Evolutionary conservation across 129 eudicot genomes (phyloP).

Genomic region (Saussurea involucrata): DNA sequence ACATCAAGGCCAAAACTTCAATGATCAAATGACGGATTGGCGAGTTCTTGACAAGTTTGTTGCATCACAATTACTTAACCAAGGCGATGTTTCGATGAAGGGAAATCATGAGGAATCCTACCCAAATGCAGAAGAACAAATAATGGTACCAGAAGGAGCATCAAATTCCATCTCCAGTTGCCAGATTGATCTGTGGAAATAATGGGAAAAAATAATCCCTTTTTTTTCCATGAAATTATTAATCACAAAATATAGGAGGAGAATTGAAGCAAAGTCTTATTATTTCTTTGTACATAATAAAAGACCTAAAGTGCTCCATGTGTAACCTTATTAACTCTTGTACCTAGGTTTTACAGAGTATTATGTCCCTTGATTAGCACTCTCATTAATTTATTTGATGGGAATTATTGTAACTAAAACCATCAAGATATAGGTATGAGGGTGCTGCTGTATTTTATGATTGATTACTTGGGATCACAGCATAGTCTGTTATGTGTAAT

Average conservation of each 20-base stretch:
- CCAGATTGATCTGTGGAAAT: constrained; percentile 62
- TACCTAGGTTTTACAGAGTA: constrained; percentile 1
- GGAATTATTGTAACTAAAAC: constrained; percentile 7
- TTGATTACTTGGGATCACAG: constrained; percentile 24
- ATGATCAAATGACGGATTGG: constrained; percentile 67
- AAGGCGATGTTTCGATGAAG: constrained; percentile 42
- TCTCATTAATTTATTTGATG: constrained; percentile 1
- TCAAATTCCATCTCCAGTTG: constrained; percentile 53
- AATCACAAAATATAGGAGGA: not conserved
- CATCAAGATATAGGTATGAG: not conserved
- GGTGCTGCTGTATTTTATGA: constrained; percentile 15
- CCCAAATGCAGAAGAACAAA: constrained; percentile 18
- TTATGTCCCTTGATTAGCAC: constrained; percentile 1
- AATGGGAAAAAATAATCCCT: constrained; percentile 3
- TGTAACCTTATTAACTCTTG: constrained; percentile 5
- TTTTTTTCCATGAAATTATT: not conserved
- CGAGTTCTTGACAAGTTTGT: constrained; percentile 80
- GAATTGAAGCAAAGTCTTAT: not conserved
- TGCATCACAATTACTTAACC: constrained; percentile 68
- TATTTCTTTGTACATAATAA: constrained; percentile 14
- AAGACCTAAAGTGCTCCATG: constrained; percentile 5
- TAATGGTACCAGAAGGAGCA: constrained; percentile 30
- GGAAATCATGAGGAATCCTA: constrained; percentile 25
- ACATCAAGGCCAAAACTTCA: constrained; percentile 10
- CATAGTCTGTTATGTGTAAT: constrained; percentile 13